Conservation (phyloP, 2,329 filamentous ascomycete species). For the Pseudocercospora eumusae region DNA sequence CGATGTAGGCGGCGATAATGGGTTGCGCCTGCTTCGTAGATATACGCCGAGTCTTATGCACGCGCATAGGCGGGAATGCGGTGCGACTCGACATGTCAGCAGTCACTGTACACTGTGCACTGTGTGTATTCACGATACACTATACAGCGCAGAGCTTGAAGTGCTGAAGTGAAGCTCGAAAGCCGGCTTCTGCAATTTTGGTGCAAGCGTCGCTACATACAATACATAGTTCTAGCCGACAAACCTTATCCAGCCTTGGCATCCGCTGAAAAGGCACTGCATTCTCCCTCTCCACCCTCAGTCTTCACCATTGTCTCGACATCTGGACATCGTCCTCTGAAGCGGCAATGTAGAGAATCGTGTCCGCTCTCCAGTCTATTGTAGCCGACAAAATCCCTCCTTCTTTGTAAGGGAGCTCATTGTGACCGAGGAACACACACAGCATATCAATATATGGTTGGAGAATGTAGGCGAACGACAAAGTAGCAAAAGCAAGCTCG, state of each 20-base stretch:
- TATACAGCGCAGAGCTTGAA: too few relatives aligned
- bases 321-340: background rate
- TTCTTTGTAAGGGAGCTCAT: background rate
- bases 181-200: background rate
- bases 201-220: background rate
- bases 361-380: background rate
- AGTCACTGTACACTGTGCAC: too few relatives aligned
- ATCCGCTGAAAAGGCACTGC: too few relatives aligned
- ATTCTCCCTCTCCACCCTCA: background rate
- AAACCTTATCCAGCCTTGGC: background rate
- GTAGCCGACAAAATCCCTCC: background rate
- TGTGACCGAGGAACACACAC: background rate
- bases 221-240: too few relatives aligned
- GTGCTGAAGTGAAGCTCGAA: too few relatives aligned
- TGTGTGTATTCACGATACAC: too few relatives aligned
- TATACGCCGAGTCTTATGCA: conserved; percentile 10
- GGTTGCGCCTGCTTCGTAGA: conserved; percentile 18
- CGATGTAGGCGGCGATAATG: conserved; percentile 45
- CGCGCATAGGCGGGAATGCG: conserved; percentile 18
- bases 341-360: background rate
- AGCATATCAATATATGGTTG: background rate
- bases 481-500: background rate
- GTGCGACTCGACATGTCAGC: background rate
- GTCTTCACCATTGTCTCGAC: background rate
- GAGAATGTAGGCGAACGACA: background rate